phyloP scores from a whole-genome alignment of 805 yeast genomes.

The Saturnispora ahearnii region DNA sequence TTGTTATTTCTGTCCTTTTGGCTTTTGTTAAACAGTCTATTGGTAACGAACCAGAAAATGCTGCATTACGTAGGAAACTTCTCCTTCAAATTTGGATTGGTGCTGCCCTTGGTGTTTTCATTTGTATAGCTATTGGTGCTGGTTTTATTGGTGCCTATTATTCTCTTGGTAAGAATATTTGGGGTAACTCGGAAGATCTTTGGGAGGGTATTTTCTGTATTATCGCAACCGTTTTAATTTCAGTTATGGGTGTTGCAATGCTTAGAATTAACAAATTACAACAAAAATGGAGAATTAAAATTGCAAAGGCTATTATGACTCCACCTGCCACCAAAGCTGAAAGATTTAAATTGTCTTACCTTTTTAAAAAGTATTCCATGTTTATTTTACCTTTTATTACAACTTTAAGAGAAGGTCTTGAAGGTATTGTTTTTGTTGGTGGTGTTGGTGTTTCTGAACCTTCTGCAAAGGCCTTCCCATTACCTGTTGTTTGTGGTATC shows the following conservation, averaged over 20 bases:
- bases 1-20: conserved; percentile 81
- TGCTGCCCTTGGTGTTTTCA: conserved; percentile 55
- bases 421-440: conserved; percentile 92
- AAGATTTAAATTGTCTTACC: conserved; percentile 44
- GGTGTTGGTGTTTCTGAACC: conserved; percentile 68
- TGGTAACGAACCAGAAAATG: conserved; percentile 35
- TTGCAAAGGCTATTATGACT: conserved; percentile 73
- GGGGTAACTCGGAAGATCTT: conserved; percentile 80
- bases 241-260: conserved; percentile 95
- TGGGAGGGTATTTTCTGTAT: conserved; percentile 97
- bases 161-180: conserved; percentile 68
- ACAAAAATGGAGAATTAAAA: conserved; percentile 93
- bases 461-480: conserved; percentile 61
- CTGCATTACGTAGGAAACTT: conserved; percentile 39
- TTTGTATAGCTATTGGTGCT: conserved; percentile 81
- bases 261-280: conserved; percentile 92
- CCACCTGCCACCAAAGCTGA: conserved; percentile 41
- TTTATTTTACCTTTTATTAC: conserved; percentile 86
- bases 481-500: conserved; percentile 86
- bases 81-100: conserved; percentile 78
- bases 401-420: conserved; percentile 91
- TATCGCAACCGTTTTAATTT: conserved; percentile 81
- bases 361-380: conserved; percentile 73
- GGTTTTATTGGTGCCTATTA: conserved; percentile 94
- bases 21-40: conserved; percentile 89